A percentile compares a stretch with the other conserved stretches of the same genome.
These are phyloP conservation scores for Babesia bigemina DNA, from an alignment of 169 alveolate genomes.

Conservation along the genomic window DNA sequence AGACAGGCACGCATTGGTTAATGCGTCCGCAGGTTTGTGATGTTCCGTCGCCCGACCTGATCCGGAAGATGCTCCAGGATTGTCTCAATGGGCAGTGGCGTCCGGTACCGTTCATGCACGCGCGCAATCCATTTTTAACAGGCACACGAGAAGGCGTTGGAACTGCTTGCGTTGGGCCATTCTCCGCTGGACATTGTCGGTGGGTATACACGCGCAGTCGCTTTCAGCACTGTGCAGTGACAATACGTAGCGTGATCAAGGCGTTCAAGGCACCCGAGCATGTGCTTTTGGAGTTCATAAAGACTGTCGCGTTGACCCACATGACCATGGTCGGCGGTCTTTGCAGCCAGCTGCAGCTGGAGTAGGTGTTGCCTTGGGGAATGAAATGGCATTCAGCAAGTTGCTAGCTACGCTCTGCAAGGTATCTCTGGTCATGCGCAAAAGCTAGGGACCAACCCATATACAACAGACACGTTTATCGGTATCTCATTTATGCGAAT, in stretches of 20 bases:
- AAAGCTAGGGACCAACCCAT: constrained; percentile 4
- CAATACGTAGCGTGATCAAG: constrained; percentile 75
- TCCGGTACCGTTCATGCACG: constrained; percentile 10
- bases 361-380: constrained; percentile 15
- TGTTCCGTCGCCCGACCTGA: constrained; percentile 94
- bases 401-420: constrained; percentile 65
- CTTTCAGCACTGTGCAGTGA: constrained; percentile 48
- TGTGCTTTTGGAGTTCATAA: constrained; percentile 73
- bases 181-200: constrained; percentile 85
- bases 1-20: neutral
- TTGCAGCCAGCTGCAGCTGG: constrained; percentile 57
- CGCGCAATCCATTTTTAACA: neutral
- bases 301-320: constrained; percentile 67
- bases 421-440: constrained; percentile 44
- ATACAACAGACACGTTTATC: neutral
- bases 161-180: constrained; percentile 81
- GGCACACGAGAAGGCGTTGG: constrained; percentile 65
- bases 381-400: constrained; percentile 10
- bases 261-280: constrained; percentile 75
- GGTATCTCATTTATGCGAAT: neutral
- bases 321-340: constrained; percentile 67
- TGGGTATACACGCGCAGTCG: neutral
- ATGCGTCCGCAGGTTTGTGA: constrained; percentile 82
- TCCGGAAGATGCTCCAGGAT: constrained; percentile 81
- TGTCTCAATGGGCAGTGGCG: constrained; percentile 89